These are phyloP conservation scores for Cryptococcus sp. DNA, from an alignment of 1,284 basidiomycete genomes.

Conservation along the genomic window DNA sequence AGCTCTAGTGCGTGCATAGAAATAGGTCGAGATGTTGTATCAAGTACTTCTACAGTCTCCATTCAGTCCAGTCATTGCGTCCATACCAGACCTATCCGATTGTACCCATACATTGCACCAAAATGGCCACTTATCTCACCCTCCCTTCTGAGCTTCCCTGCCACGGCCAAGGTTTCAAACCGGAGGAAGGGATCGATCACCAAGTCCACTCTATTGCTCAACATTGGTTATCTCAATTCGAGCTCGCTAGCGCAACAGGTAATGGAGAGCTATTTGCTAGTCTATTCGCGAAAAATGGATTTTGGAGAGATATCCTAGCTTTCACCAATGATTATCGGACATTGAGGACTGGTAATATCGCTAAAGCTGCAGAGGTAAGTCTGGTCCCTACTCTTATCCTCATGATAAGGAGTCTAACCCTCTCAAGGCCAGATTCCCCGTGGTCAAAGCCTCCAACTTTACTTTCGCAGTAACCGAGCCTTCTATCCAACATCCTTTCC, in stretches of 20 bases:
- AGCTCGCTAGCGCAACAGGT: constrained; percentile 13
- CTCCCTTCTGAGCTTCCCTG: constrained; percentile 23
- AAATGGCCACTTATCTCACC: constrained; percentile 5
- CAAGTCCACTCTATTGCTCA: constrained; percentile 20
- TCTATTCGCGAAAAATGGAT: constrained; percentile 28
- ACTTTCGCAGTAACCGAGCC: constrained; percentile 48
- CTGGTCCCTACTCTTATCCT: background rate
- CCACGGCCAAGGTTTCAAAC: constrained; percentile 22
- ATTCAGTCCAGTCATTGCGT: too few relatives aligned
- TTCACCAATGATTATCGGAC: constrained; percentile 35
- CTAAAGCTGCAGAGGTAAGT: constrained; percentile 26
- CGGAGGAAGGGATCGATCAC: constrained; percentile 17
- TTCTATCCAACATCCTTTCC: constrained; percentile 51
- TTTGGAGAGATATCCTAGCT: constrained; percentile 32
- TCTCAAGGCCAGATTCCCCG: constrained; percentile 44
- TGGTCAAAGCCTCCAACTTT: constrained; percentile 47
- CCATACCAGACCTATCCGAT: too few relatives aligned
- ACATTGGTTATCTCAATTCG: constrained; percentile 24
- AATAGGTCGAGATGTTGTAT: too few relatives aligned
- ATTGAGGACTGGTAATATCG: constrained; percentile 21
- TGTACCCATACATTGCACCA: background rate
- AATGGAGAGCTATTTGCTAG: constrained; percentile 21
- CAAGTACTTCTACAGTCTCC: too few relatives aligned
- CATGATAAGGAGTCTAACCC: background rate
- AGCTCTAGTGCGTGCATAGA: too few relatives aligned